A percentile compares a stretch with the other conserved stretches of the same genome.
These are phyloP conservation scores for Rhinocladiella mackenziei DNA, from an alignment of 2,329 filamentous ascomycete genomes.

Conservation along the genomic window DNA sequence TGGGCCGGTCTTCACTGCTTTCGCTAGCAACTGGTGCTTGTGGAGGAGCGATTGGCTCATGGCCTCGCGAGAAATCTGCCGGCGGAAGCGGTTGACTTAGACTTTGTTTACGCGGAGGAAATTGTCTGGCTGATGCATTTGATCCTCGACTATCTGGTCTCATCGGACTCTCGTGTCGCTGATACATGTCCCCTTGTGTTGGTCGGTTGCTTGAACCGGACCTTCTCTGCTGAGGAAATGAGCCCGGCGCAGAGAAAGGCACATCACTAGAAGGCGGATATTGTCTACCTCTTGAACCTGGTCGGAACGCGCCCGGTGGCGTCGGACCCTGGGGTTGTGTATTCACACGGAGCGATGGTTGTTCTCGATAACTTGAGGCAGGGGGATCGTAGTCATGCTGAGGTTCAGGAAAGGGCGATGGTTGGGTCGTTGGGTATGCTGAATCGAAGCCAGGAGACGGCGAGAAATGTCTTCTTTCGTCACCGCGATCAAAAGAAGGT, in stretches of 20 bases:
- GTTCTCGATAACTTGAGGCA: constrained; percentile 11
- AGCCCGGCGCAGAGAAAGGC: constrained; percentile 17
- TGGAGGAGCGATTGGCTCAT: constrained; percentile 4
- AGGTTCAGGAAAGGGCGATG: constrained; percentile 24
- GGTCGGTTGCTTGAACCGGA: constrained; percentile 25
- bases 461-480: constrained; percentile 27
- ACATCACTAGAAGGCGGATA: constrained; percentile 16
- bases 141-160: constrained; percentile 29
- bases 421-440: constrained; percentile 24
- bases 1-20: constrained; percentile 12
- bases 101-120: constrained; percentile 61
- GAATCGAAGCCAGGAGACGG: constrained; percentile 23
- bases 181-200: constrained; percentile 23
- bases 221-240: constrained; percentile 16
- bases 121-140: constrained; percentile 36
- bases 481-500: constrained; percentile 28
- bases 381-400: constrained; percentile 19
- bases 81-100: constrained; percentile 45
- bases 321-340: constrained; percentile 19
- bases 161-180: constrained; percentile 22
- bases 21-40: background rate
- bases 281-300: constrained; percentile 26
- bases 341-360: constrained; percentile 21
- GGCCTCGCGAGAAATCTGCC: constrained; percentile 7
- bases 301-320: constrained; percentile 26